Evolutionary conservation across 73 alveolate genomes (phyloP).

Genomic region (Blepharisma japonicum): DNA sequence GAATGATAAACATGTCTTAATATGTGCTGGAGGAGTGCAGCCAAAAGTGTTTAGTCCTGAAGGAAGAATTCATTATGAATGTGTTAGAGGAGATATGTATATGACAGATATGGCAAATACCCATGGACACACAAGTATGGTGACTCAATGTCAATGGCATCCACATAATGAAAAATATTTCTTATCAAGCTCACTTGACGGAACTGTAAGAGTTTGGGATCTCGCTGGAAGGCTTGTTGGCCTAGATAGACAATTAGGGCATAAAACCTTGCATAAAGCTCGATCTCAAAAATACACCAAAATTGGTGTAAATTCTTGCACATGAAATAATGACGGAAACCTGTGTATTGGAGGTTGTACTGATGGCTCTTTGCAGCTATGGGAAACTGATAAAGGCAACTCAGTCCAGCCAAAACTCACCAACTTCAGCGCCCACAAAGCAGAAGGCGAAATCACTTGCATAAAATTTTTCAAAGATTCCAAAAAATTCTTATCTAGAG

Average conservation of each 20-base stretch:
- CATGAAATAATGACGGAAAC: constrained; percentile 28
- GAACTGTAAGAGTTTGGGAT: constrained; percentile 85
- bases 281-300: background rate
- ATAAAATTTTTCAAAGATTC: constrained; percentile 65
- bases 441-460: constrained; percentile 64
- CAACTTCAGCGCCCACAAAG: constrained; percentile 34
- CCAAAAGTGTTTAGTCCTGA: constrained; percentile 75
- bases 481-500: constrained; percentile 66
- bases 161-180: constrained; percentile 65
- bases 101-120: constrained; percentile 83
- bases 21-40: constrained; percentile 65
- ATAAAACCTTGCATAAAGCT: constrained; percentile 62
- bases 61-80: constrained; percentile 66
- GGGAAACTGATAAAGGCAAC: constrained; percentile 46
- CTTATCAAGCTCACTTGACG: constrained; percentile 74
- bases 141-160: constrained; percentile 83
- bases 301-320: background rate
- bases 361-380: constrained; percentile 56
- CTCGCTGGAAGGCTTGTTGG: constrained; percentile 70
- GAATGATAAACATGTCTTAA: constrained; percentile 55
- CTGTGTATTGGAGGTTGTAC: constrained; percentile 47
- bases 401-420: constrained; percentile 60
- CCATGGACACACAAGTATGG: constrained; percentile 84
- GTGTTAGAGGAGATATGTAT: constrained; percentile 90
- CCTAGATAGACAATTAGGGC: constrained; percentile 72